These are phyloP conservation scores for Golubevia pallescens DNA, from an alignment of 1,284 basidiomycete genomes.

Conservation along the genomic window DNA sequence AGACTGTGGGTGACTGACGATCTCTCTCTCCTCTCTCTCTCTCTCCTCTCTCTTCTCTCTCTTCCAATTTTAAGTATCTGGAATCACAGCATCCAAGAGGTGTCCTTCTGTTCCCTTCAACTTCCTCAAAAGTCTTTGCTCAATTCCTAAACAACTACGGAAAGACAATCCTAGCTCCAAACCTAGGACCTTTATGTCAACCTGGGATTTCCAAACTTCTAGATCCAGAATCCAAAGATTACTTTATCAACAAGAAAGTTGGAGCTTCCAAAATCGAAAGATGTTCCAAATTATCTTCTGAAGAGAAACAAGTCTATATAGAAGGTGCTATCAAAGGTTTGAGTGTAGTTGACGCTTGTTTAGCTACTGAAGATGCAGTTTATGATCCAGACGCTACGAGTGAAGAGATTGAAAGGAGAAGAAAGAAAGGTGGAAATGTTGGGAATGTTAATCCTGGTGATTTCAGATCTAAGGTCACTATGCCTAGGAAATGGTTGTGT, in stretches of 20 bases:
- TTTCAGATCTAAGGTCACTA: constrained; percentile 8
- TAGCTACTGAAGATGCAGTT: background rate
- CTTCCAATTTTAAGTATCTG: constrained; percentile 10
- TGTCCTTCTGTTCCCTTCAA: constrained; percentile 22
- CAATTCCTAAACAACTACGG: constrained; percentile 32
- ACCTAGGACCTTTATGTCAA: constrained; percentile 24
- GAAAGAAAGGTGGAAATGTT: background rate
- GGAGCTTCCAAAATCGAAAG: constrained; percentile 26
- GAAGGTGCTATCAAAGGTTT: constrained; percentile 4
- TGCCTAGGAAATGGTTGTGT: constrained; percentile 22
- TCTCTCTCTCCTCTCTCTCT: no score
- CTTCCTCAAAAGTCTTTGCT: constrained; percentile 27
- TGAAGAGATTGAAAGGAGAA: background rate
- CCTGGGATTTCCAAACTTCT: constrained; percentile 24
- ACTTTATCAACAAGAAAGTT: constrained; percentile 42
- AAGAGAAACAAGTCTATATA: constrained; percentile 20
- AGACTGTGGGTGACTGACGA: no score
- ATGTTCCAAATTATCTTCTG: constrained; percentile 8
- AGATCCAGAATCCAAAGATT: constrained; percentile 25
- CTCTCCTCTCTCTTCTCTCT: background rate
- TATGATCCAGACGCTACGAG: background rate
- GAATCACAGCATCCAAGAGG: constrained; percentile 29
- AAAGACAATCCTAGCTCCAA: constrained; percentile 26
- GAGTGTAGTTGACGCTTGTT: constrained; percentile 7
- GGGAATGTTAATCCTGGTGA: background rate